These are phyloP conservation scores for Iodosphaeria phyllophila DNA, from an alignment of 2,329 filamentous ascomycete species.

Conservation along the genomic window DNA sequence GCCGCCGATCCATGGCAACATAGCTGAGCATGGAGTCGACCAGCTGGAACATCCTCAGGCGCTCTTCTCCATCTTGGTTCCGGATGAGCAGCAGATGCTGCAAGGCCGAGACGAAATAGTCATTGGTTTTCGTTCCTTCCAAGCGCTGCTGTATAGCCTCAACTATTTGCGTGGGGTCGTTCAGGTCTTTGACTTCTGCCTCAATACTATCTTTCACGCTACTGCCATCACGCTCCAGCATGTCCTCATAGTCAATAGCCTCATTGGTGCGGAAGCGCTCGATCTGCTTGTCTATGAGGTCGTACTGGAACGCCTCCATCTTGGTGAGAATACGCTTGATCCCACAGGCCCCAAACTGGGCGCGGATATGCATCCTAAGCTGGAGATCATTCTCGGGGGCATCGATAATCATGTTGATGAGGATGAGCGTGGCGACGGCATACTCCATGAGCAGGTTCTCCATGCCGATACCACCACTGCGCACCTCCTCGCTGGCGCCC, in stretches of 20 bases:
- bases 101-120: conserved; percentile 90
- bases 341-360: conserved; percentile 88
- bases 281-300: conserved; percentile 95
- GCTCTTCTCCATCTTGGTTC: conserved; percentile 81
- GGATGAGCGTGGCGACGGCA: conserved; percentile 78
- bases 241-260: conserved; percentile 94
- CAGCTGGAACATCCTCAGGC: conserved; percentile 87
- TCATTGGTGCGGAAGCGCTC: conserved; percentile 87
- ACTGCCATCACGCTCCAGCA: conserved; percentile 77
- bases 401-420: conserved; percentile 94
- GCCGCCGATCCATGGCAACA: conserved; percentile 88
- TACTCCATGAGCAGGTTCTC: conserved; percentile 99
- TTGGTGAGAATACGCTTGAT: conserved; percentile 87
- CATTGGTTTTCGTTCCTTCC: conserved; percentile 66
- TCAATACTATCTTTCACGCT: conserved; percentile 80
- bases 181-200: conserved; percentile 77
- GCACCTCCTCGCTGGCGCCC: conserved; percentile 87
- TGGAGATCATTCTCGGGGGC: conserved; percentile 78
- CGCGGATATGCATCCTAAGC: conserved; percentile 80
- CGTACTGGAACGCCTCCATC: conserved; percentile 98
- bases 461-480: conserved; percentile 93
- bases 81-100: conserved; percentile 88
- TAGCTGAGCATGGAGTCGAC: conserved; percentile 99
- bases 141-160: conserved; percentile 82
- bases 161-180: conserved; percentile 79